A percentile compares a stretch with the other conserved stretches of the same genome.
Evolutionary conservation across 805 yeast genomes (phyloP).

Genomic region (Jamesozyma spencerorum): DNA sequence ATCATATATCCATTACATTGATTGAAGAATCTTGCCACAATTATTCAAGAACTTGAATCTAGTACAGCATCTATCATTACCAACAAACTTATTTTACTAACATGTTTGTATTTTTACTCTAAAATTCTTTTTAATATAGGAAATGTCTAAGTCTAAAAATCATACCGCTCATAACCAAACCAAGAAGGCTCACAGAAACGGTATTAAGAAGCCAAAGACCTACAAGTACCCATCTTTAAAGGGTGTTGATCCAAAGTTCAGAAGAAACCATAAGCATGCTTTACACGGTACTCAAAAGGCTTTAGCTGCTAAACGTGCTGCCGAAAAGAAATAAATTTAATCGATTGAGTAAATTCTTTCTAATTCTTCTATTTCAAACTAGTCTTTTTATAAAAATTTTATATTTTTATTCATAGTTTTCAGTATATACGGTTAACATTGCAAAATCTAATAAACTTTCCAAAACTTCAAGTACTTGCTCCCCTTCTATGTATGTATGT

Average conservation of each 20-base stretch:
- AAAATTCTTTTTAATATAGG: conserved; percentile 9
- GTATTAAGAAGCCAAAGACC: conserved; percentile 98
- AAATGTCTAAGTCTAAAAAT: conserved; percentile 98
- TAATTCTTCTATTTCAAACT: background rate
- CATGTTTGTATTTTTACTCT: background rate
- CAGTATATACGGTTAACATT: conserved; percentile 5
- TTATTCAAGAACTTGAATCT: too few species aligned
- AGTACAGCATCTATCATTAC: too few species aligned
- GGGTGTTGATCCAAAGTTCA: conserved; percentile 99
- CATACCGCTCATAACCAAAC: conserved; percentile 99
- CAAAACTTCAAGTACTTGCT: too few species aligned
- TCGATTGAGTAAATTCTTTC: background rate
- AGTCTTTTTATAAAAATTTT: background rate
- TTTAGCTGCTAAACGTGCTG: conserved; percentile 73
- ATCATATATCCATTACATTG: too few species aligned
- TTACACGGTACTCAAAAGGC: conserved; percentile 95
- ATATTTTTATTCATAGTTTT: conserved; percentile 3
- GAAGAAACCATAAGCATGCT: conserved; percentile 98
- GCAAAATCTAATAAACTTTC: background rate
- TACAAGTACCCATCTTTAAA: conserved; percentile 96
- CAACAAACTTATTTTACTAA: background rate
- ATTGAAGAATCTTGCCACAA: too few species aligned
- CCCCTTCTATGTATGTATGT: too few species aligned
- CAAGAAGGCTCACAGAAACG: conserved; percentile 99
- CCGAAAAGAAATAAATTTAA: conserved; percentile 5